Base-by-base conservation (phyloP, 352 stramenopile species). In the Phytophthora colocasiae region DNA sequence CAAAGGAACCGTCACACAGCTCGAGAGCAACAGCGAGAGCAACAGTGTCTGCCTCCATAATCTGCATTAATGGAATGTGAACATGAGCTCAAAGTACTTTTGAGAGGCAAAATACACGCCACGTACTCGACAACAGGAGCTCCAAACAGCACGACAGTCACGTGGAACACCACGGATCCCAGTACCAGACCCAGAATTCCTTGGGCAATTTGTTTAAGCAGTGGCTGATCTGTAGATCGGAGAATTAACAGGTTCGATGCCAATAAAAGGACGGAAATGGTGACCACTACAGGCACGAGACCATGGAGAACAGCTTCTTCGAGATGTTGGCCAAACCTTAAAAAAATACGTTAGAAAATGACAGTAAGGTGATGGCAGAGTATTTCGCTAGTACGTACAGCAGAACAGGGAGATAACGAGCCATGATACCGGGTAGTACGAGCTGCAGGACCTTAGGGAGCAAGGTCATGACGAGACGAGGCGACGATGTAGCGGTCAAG, bases 131-230 rank as follows among this genome's bases (percentile, higher is more conserved):
- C 43, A 26, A 96, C 50, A 0, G 88, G 83, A 7, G 88, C 88
- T 31, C 88, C 88, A 48, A 96, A 96, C 49, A 93, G 66, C 22
- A 93, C 66, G 63, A 93, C 73, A 22, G 73, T 53, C 22, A 84
- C 66, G 59, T 96, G 80, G 66, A 89, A 89, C 26, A 80, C 34
- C 11, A 41, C 55, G 2, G 76, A 68, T 38, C 84, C 82, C 9
- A 83, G 31, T 6, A 65, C 15, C 0, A 92, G 63, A 14, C 76
- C 78, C 22, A 73, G 0, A 38, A 71, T 19, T 32, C 73, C 78
- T n/a, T 55, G 31, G 17, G 19, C 11, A n/a, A 71, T 24, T 45
- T 73, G 64, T 24, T 43, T 52, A 2, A 8, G 4, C 8, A 52
- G 8, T 31, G 22, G 19, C 4, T 66, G 46, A 5, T 73, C 40